Evolutionary conservation across 805 yeast species (phyloP), one percentile per base, ranked within the genome.

Genomic region (Myxozyma geophila): DNA sequence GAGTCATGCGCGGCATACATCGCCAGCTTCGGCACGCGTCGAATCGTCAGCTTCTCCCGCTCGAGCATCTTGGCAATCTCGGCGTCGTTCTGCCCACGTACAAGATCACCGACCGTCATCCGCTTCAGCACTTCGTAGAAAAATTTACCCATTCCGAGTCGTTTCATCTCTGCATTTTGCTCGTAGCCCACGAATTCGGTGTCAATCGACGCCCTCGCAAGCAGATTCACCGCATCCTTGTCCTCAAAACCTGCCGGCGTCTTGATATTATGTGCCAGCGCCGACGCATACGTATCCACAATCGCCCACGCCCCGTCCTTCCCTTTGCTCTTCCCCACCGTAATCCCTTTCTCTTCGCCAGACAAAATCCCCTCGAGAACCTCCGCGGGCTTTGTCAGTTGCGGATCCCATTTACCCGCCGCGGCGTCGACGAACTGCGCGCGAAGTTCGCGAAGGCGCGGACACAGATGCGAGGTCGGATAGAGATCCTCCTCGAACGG

Each of bases 1-100:
- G 70, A 63, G 44, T 68, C 70, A 39, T 68, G 70, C 15, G 70
- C 70, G 7, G 64, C 70, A 35, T 68, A 68, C n/a, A 68, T 37
- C 3, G 65, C 70, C 28, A 67, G 44, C 46, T 54, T 50, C 12
- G 63, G 67, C 13, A 58, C 36, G 33, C 54, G 41, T 19, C 58
- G 19, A 23, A 36, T 21, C 37, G 17, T 46, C 15, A 52, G 10
- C 28, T n/a, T 37, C 10, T 39, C 54, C 37, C 33, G 28, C 12
- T 61, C 58, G 36, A 57, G 51, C 53, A 59, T 46, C 21, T 59
- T 54, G 15, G 54, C 57, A 15, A 58, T 62, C 49, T 54, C 67
- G 6, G 37, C 54, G 7, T 53, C 57, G 43, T 57, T 58, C n/a
- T 49, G 59, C 9, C 60, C 41, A 13, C 17, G 43, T 10, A 63